Evolutionary conservation across 257 asterid genomes (phyloP), one percentile per base, ranked within the genome.

Genomic region (Fraxinus pennsylvanica): DNA sequence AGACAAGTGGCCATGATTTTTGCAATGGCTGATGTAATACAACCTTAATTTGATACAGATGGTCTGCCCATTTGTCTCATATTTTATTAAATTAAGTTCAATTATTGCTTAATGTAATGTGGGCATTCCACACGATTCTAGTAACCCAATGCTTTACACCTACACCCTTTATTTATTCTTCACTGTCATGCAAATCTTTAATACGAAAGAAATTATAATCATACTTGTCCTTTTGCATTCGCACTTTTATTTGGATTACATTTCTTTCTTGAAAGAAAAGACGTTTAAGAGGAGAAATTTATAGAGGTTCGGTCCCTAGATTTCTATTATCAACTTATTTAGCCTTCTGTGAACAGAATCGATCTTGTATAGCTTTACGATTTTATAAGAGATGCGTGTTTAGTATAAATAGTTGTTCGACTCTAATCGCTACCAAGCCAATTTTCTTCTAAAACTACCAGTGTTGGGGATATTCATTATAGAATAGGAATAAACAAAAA

Each of bases 11-110:
- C 29, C 66, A 57, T 57, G 66, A 57, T 57, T 57, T 57, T 6
- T 12, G 52, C 52, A 0, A 43, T 43, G 5, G 52, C 0, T 10
- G 36, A 27, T 27, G 21, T 74, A 52, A 36, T 68, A 74, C 78
- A 25, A 68, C 72, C 82, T 63, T 70, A 39, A 47, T 74, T 63
- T 43, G 50, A 69, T n/a, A 71, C 39, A 71, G 50, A 72, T 59
- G 50, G 76, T 29, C 33, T 63, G 43, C 65, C 36, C 38, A 41
- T 76, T 76, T 39, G 17, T 25, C 67, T 70, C 7, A 69, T 76
- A 63, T 76, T 83, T 36, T 76, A 83, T 68, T 69, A 32, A 41
- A 68, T 25, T 76, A 0, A 79, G 7, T 38, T 8, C 80, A 61
- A 43, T 83, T 68, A 80, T 73, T 76, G n/a, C 59, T 63, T 63